Evolutionary conservation across 2,329 filamentous ascomycete species (phyloP), one percentile per base, ranked within the genome.

Genomic region (Aspergillus quadricinctus): DNA sequence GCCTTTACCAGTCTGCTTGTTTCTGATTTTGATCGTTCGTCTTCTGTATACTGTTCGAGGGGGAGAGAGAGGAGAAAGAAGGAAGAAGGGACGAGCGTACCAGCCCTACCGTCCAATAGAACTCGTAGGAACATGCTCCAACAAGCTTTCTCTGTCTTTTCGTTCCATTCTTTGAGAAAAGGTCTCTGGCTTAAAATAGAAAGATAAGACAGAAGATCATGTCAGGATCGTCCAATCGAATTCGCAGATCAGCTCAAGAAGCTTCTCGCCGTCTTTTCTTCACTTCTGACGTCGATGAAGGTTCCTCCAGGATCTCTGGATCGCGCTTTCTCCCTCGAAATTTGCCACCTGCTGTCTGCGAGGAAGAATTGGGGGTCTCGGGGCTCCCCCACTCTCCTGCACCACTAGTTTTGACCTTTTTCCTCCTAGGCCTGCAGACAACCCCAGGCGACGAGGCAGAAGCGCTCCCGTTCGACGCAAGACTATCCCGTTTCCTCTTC

Each of bases 401-500:
- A 35, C 45, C 59, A 17, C 31, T 37, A 5, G 56, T 19, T 37
- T 54, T 64, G 17, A 56, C 54, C 23, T 62, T 66, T 54, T 70
- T 72, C 50, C 64, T 67, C 14, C 52, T 60, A 17, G 60, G 64
- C 7, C 46, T 60, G 17, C 50, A 28, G 17, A 48, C n/a, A n/a
- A 25, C 48, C 6, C 45, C 52, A 3, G 52, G 21, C 7, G 66
- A 58, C 9, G 64, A 60, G 1, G 48, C 46, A 8, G 64, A 59
- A 2, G 48, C 46, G n/a, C 63, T 65, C 5, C 63, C 66, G 52
- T 64, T 66, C 9, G 71, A 72, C 0, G 59, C 59, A 14, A 71
- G 51, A 53, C 75, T 76, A 17, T 75, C 73, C 14, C 77, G 69
- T 58, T 77, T 64, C 63, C 72, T 62, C 73, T 79, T 71, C 45